A percentile compares a stretch with the other conserved stretches of the same genome.
These are phyloP conservation scores for Annulohypoxylon moriforme DNA, from an alignment of 495 filamentous ascomycete genomes.

Conservation along the genomic window DNA sequence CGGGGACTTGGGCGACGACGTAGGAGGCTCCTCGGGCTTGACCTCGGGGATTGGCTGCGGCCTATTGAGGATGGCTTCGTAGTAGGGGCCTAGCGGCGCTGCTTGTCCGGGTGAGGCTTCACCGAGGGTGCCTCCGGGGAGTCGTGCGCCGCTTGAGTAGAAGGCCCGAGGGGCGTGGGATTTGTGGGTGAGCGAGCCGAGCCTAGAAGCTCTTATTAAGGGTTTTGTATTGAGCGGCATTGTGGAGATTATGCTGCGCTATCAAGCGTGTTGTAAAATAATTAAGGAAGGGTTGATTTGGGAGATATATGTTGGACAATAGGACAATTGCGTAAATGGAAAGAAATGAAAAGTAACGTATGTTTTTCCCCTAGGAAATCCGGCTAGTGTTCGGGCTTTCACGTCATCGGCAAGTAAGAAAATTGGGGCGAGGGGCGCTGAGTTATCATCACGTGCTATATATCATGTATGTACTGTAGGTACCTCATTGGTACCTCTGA, in stretches of 20 bases:
- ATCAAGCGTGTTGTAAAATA: not conserved
- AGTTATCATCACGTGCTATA: conserved; percentile 20
- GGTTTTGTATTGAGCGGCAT: conserved; percentile 45
- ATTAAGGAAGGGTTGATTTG: not conserved
- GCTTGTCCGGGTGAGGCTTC: conserved; percentile 36
- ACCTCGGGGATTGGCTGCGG: conserved; percentile 51
- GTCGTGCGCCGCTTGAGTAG: conserved; percentile 34
- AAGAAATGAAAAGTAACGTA: not conserved
- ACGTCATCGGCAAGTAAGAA: conserved; percentile 40
- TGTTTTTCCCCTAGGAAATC: conserved; percentile 1
- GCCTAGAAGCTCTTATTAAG: conserved; percentile 43
- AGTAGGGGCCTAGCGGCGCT: conserved; percentile 47
- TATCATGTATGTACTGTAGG: not conserved
- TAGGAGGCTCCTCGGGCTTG: conserved; percentile 54
- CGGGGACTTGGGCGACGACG: conserved; percentile 52
- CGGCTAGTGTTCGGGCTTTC: conserved; percentile 23
- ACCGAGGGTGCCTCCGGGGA: conserved; percentile 43
- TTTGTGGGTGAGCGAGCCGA: conserved; percentile 38
- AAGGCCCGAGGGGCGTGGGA: conserved; percentile 36
- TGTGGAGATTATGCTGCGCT: not conserved
- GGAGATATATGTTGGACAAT: conserved; percentile 2
- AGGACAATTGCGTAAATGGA: conserved; percentile 12
- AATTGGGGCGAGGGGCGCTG: conserved; percentile 10
- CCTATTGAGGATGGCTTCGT: conserved; percentile 59
- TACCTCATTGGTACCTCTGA: too few relatives aligned